phyloP scores from a whole-genome alignment of 2,329 filamentous ascomycete genomes.

The Pezicula rhizophila region DNA sequence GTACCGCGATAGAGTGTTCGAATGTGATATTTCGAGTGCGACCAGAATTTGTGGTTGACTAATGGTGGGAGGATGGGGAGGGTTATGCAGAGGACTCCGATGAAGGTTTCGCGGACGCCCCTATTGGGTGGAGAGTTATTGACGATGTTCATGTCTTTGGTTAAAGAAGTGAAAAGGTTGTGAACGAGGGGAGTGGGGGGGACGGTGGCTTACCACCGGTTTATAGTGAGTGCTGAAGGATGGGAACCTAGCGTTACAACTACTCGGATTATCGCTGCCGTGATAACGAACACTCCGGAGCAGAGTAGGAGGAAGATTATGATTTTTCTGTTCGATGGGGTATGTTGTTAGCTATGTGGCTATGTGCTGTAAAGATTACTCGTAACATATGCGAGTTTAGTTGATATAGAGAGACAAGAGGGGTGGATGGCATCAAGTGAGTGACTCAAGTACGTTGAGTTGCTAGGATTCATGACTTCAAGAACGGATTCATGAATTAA shows the following conservation, averaged over 20 bases:
- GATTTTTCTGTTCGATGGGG: conserved; percentile 3
- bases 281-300: conserved; percentile 12
- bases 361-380: not conserved
- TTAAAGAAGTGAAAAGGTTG: too few relatives aligned
- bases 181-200: not conserved
- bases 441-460: too few relatives aligned
- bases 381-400: not conserved
- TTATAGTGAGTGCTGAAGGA: conserved; percentile 21
- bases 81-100: conserved; percentile 17
- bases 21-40: not conserved
- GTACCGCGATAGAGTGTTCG: conserved; percentile 1
- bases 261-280: conserved; percentile 10
- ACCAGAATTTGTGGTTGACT: conserved; percentile 15
- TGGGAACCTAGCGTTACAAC: conserved; percentile 25
- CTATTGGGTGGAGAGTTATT: not conserved
- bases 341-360: not conserved
- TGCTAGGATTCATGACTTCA: too few relatives aligned
- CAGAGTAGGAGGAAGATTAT: conserved; percentile 9
- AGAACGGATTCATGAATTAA: too few relatives aligned
- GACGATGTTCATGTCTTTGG: too few relatives aligned
- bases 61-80: conserved; percentile 15
- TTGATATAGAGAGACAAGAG: not conserved
- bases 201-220: conserved; percentile 10
- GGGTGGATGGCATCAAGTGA: too few relatives aligned
- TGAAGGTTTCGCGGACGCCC: conserved; percentile 18